Evolutionary conservation across 2,329 filamentous ascomycete genomes (phyloP).

Genomic region (Nothopassalora personata): DNA sequence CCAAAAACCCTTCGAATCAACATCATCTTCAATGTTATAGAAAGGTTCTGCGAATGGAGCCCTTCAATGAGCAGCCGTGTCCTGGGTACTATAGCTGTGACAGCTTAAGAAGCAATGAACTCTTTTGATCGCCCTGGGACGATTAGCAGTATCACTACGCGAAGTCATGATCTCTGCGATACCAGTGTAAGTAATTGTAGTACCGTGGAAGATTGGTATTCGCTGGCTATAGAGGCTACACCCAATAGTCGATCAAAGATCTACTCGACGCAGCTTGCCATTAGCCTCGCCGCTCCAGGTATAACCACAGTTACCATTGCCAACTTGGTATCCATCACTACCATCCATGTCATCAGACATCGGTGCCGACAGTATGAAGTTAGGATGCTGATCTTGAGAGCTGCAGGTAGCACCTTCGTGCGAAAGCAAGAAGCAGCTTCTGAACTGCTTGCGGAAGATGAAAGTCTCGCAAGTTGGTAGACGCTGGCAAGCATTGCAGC

Average conservation of each 20-base stretch:
- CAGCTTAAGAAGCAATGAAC: no score
- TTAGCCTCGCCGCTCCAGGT: conserved; percentile 4
- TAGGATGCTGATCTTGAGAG: conserved; percentile 7
- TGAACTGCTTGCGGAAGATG: conserved; percentile 7
- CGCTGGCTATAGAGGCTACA: neutral
- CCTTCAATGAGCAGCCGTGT: no score
- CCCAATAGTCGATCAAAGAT: neutral
- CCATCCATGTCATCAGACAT: neutral
- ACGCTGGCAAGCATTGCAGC: conserved; percentile 11
- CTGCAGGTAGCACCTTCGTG: conserved; percentile 3
- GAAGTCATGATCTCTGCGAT: no score
- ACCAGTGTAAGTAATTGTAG: no score
- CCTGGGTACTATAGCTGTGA: no score
- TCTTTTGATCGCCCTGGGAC: no score
- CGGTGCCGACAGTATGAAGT: conserved; percentile 8
- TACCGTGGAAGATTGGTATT: neutral
- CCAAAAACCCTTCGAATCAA: no score
- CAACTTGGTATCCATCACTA: conserved; percentile 6
- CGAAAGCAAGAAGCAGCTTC: conserved; percentile 12
- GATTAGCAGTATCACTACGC: no score
- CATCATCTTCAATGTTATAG: no score
- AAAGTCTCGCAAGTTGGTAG: conserved; percentile 9
- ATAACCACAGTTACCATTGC: conserved; percentile 11
- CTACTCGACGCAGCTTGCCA: conserved; percentile 4
- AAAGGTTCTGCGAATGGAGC: no score